Evolutionary conservation across 257 asterid genomes (phyloP).

Genomic region (Solanum neorickii): DNA sequence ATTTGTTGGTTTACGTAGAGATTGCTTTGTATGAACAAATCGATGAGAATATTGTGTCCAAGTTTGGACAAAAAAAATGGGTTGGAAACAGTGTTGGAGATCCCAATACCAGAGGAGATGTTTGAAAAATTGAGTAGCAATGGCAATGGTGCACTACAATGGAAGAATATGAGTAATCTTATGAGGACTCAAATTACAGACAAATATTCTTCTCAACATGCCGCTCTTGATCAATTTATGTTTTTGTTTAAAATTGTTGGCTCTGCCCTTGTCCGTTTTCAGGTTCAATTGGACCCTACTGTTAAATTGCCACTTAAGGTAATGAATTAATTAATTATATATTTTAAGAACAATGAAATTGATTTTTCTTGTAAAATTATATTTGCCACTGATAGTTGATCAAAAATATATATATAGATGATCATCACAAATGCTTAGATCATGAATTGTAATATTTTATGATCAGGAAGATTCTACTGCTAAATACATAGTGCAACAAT

Average conservation of each 20-base stretch:
- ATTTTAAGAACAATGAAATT: not conserved
- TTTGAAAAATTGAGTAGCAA: constrained; percentile 52
- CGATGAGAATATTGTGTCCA: constrained; percentile 58
- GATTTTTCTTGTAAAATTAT: not conserved
- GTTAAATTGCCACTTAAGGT: constrained; percentile 35
- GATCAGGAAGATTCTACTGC: constrained; percentile 71
- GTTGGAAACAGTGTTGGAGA: constrained; percentile 79
- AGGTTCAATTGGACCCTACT: constrained; percentile 39
- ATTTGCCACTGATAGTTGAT: not conserved
- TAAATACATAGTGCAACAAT: constrained; percentile 89
- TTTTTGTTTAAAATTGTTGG: constrained; percentile 67
- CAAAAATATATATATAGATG: not conserved
- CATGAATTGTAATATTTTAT: not conserved
- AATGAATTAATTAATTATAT: constrained; percentile 24
- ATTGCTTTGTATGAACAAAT: not conserved
- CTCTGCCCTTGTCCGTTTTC: constrained; percentile 67
- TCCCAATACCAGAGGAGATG: constrained; percentile 85
- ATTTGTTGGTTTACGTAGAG: not conserved
- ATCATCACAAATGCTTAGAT: not conserved
- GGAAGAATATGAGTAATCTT: constrained; percentile 69
- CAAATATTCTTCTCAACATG: constrained; percentile 12
- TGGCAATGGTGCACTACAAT: constrained; percentile 29
- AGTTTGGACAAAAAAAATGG: constrained; percentile 57
- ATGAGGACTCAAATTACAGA: constrained; percentile 29
- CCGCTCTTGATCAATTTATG: constrained; percentile 44